These are phyloP conservation scores for Tolypocladium endophyticum DNA, from an alignment of 2,329 filamentous ascomycete species.

Conservation along the genomic window DNA sequence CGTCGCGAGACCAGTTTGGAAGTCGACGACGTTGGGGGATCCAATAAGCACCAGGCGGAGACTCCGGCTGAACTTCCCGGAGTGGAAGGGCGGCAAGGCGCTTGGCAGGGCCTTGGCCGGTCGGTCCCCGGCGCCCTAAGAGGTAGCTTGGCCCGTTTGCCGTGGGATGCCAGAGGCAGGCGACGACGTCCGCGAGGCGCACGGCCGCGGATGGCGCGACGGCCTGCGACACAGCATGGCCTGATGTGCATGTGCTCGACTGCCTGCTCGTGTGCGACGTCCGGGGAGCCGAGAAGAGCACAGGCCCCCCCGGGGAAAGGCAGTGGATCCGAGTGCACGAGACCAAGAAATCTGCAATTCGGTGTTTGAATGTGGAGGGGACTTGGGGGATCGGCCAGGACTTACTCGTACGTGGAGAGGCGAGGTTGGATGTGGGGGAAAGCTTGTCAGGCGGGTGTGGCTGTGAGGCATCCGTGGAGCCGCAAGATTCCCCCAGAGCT, in stretches of 20 bases:
- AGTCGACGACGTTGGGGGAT: neutral
- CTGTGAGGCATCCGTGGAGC: neutral
- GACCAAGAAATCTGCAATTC: neutral
- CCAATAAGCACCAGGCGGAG: too few relatives aligned
- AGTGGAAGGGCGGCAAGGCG: neutral
- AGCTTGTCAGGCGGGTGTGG: neutral
- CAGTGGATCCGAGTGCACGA: neutral
- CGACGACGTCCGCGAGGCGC: neutral
- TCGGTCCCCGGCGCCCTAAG: neutral
- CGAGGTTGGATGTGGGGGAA: neutral
- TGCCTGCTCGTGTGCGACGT: neutral
- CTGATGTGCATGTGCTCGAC: neutral
- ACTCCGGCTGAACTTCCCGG: neutral
- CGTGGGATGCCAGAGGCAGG: constrained; percentile 9
- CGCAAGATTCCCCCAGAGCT: neutral
- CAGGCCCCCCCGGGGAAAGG: neutral
- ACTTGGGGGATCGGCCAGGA: neutral
- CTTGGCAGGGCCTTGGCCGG: neutral
- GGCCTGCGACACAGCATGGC: neutral
- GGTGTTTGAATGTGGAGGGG: neutral
- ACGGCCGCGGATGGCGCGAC: neutral
- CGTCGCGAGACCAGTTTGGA: neutral
- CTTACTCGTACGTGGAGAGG: neutral
- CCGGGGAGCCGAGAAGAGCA: neutral
- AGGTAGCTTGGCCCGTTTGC: constrained; percentile 16